Base-by-base conservation (phyloP, 306 rosid species). In the Chamaecrista fasciculata region DNA sequence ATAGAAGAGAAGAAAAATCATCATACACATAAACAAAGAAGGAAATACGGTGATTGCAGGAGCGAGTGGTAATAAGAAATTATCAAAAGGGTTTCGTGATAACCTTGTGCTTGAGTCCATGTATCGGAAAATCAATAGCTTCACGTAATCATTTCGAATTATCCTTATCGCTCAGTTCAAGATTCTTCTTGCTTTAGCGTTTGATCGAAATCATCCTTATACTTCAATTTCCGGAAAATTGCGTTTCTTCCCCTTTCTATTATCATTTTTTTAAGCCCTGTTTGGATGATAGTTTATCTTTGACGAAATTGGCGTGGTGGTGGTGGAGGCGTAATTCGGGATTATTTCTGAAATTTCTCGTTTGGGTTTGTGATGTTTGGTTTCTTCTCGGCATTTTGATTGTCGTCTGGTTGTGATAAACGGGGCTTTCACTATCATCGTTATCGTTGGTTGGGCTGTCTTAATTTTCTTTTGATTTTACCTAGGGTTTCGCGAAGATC, bases 61-160 rank as follows among this genome's bases (percentile, higher is more conserved):
- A n/a, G n/a, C n/a, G n/a, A n/a, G n/a, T 31, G 72, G 52, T 59
- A 40, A 26, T 21, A 62, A 82, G 85, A 70, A 76, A 76, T 56
- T 50, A 58, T 44, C 52, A 48, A 16, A 21, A 71, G 65, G 81
- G 83, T 87, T 81, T 84, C 92, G 95, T 84, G 77, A 66, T 53
- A 71, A 66, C 73, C 64, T 87, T 65, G 76, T 73, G 75, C 72
- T 68, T 11, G 63, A 62, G 31, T 16, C 42, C 72, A 43, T 31
- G 70, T 70, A n/a, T 79, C 66, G 55, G 70, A 51, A 52, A 65
- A 66, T 58, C 72, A 73, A 67, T 81, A 34, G 78, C 86, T 69
- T 72, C 87, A 87, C 96, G 92, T 77, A 78, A 85, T 79, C 82
- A 69, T 37, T 67, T 69, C 59, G 24, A 66, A 71, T 84, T 11